A percentile compares a stretch with the other conserved stretches of the same genome.
phyloP scores from a whole-genome alignment of 2,329 filamentous ascomycete genomes.

The Colletotrichum falcatum region DNA sequence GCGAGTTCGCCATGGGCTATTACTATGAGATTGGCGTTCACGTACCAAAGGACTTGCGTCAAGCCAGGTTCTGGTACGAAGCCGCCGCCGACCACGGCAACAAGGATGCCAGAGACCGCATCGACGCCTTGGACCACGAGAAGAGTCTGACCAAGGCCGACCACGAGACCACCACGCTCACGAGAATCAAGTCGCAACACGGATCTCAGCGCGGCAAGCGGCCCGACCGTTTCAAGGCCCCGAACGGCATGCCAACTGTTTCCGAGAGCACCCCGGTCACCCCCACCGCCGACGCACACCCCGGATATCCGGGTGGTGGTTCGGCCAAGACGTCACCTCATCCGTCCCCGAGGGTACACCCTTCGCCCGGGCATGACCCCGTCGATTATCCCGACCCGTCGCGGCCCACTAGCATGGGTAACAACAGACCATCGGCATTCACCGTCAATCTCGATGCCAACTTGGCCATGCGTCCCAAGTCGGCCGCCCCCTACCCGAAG shows the following conservation, averaged over 20 bases:
- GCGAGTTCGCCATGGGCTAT: constrained; percentile 96
- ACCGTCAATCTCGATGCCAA: constrained; percentile 60
- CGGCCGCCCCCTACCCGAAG: constrained; percentile 76
- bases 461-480: constrained; percentile 59
- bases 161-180: constrained; percentile 91
- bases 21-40: constrained; percentile 98
- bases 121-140: constrained; percentile 86
- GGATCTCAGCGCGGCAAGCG: constrained; percentile 74
- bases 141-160: constrained; percentile 90
- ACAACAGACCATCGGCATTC: constrained; percentile 61
- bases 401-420: constrained; percentile 52
- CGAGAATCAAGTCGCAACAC: constrained; percentile 85
- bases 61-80: constrained; percentile 90
- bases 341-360: constrained; percentile 56
- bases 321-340: constrained; percentile 55
- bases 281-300: constrained; percentile 44
- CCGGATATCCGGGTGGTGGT: constrained; percentile 41
- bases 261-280: constrained; percentile 55
- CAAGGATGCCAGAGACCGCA: constrained; percentile 83
- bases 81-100: constrained; percentile 92
- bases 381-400: constrained; percentile 62
- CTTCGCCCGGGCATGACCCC: constrained; percentile 54
- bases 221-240: constrained; percentile 69
- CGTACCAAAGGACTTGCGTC: constrained; percentile 83
- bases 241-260: constrained; percentile 59